These are phyloP conservation scores for Turnera subulata DNA, from an alignment of 345 rosid genomes.

Conservation along the genomic window DNA sequence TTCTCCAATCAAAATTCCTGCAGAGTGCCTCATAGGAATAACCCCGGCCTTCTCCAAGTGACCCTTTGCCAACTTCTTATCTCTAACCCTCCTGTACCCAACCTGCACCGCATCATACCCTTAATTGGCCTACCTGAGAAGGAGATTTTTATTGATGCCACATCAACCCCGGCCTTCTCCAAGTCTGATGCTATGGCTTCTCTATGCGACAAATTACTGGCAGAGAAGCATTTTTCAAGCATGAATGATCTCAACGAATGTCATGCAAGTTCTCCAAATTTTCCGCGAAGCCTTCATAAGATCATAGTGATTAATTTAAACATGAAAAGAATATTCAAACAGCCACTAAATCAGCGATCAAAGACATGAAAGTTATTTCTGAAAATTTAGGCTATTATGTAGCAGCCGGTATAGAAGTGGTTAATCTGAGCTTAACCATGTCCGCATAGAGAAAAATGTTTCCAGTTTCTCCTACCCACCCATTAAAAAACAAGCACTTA, in stretches of 20 bases:
- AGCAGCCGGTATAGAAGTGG: no score
- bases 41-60: slow-evolving; percentile 73
- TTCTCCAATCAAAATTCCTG: slow-evolving; percentile 69
- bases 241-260: slow-evolving; percentile 76
- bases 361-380: no score
- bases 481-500: no score
- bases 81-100: slow-evolving; percentile 83
- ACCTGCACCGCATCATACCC: slow-evolving; percentile 91
- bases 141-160: no score
- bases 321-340: background rate
- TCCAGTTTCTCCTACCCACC: no score
- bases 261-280: slow-evolving; percentile 74
- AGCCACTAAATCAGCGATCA: slow-evolving; percentile 6
- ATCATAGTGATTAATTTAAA: slow-evolving; percentile 5
- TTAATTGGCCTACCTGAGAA: slow-evolving; percentile 71
- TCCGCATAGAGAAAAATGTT: no score
- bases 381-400: no score
- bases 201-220: slow-evolving; percentile 59
- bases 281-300: slow-evolving; percentile 60
- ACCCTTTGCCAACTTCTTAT: slow-evolving; percentile 80
- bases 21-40: slow-evolving; percentile 80
- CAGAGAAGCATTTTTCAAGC: slow-evolving; percentile 74
- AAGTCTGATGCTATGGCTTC: slow-evolving; percentile 76
- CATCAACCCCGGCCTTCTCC: no score
- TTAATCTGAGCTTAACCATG: no score